Evolutionary conservation across 2,329 filamentous ascomycete genomes (phyloP).

Genomic region (Coniosporium tulheliwenetii): DNA sequence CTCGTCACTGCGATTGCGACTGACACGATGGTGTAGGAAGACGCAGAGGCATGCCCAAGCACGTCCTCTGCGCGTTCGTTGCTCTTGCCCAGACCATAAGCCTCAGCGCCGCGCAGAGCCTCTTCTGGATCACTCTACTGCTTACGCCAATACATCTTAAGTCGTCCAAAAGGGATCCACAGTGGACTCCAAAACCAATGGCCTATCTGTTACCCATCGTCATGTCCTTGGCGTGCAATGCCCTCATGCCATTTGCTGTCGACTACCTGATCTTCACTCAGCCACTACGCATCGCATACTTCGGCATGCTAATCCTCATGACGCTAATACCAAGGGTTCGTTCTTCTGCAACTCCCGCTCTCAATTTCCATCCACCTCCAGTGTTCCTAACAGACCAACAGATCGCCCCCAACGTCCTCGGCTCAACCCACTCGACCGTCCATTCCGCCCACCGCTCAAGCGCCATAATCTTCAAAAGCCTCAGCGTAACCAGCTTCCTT

Average conservation of each 20-base stretch:
- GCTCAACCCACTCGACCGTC: slow-evolving; percentile 26
- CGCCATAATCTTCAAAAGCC: slow-evolving; percentile 30
- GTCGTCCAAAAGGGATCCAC: slow-evolving; percentile 22
- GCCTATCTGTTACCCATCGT: slow-evolving; percentile 19
- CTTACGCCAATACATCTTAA: slow-evolving; percentile 36
- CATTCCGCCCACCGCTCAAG: slow-evolving; percentile 25
- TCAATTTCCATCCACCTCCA: slow-evolving; percentile 13
- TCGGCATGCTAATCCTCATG: slow-evolving; percentile 13
- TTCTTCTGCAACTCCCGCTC: slow-evolving; percentile 12
- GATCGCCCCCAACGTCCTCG: slow-evolving; percentile 34
- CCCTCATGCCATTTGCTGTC: slow-evolving; percentile 24
- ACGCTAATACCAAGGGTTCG: slow-evolving; percentile 9
- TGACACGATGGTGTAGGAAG: slow-evolving; percentile 17
- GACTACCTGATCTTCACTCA: slow-evolving; percentile 24
- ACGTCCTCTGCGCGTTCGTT: slow-evolving; percentile 37
- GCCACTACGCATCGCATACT: slow-evolving; percentile 3
- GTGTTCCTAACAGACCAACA: slow-evolving; percentile 7
- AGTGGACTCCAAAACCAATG: slow-evolving; percentile 26
- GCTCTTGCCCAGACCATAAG: slow-evolving; percentile 43
- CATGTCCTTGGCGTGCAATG: slow-evolving; percentile 20
- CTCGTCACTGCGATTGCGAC: too few species aligned
- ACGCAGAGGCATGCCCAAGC: slow-evolving; percentile 37
- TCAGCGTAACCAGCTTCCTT: slow-evolving; percentile 27
- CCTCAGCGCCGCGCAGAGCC: slow-evolving; percentile 45
- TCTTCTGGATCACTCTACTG: slow-evolving; percentile 45